Base-by-base conservation (phyloP, 352 stramenopile genomes). In the Elongisporangium prolatum region DNA sequence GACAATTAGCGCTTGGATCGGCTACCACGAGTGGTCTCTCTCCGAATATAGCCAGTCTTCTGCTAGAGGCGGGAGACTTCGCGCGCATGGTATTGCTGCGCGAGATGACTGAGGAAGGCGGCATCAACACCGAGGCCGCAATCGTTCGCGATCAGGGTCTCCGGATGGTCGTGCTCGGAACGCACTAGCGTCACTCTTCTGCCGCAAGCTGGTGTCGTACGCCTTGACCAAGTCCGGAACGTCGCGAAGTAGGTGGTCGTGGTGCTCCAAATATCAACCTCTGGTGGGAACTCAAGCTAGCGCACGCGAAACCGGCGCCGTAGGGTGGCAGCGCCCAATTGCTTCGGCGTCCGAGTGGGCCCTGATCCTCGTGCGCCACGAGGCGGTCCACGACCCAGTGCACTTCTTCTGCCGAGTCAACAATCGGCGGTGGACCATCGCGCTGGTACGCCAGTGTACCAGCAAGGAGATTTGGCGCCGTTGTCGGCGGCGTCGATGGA, bases 341-440 rank as follows among this genome's bases (percentile, higher is more conserved):
- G 25, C 25, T 34, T 34, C 25, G 8, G 25, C 25, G 25, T 34
- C 25, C 25, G 25, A 34, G 8, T n/a, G 25, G 25, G 25, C 4
- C 1, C 0, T 49, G 14, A 37, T 68, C 56, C 22, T 60, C 28
- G 22, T 68, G 61, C 5, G 5, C 37, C 1, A 63, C 51, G 4
- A 68, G 54, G 21, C 48, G 56, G 6, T 68, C 59, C 7, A 60
- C 56, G 7, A 63, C 56, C 56, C 52, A 68, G 16, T 37, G 37
- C 16, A 11, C 11, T 2, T 55, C 47, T 8, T 52, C 61, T 2
- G 47, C 17, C 37, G 48, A 55, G 37, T 68, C 61, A 22, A 64
- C 14, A 40, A 60, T 47, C 4, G 28, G 59, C 6, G 52, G 48
- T 3, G 52, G 48, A 25, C 25, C 47, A 20, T 51, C 14, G 16